Evolutionary conservation across 495 filamentous ascomycete genomes (phyloP).

Genomic region (Neurospora sp.): DNA sequence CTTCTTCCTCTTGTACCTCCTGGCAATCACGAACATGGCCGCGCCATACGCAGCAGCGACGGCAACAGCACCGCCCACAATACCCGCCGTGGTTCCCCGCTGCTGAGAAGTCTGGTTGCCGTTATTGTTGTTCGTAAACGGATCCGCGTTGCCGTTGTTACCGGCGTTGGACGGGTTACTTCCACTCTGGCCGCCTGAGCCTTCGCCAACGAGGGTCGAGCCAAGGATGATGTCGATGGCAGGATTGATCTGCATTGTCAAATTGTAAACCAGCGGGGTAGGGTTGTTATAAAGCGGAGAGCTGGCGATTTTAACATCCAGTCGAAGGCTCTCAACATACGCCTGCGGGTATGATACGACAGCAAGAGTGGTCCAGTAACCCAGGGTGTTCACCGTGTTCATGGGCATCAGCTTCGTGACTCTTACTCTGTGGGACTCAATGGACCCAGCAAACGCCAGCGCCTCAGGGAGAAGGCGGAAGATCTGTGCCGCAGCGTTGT

Average conservation of each 20-base stretch:
- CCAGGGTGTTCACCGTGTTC: slow-evolving; percentile 56
- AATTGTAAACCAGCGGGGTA: slow-evolving; percentile 45
- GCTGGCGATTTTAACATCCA: slow-evolving; percentile 56
- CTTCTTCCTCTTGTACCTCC: slow-evolving; percentile 84
- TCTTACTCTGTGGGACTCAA: slow-evolving; percentile 39
- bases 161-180: slow-evolving; percentile 11
- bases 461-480: slow-evolving; percentile 72
- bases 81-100: slow-evolving; percentile 69
- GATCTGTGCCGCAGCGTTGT: slow-evolving; percentile 71
- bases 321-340: slow-evolving; percentile 49
- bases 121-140: slow-evolving; percentile 27
- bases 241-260: slow-evolving; percentile 77
- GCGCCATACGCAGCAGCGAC: slow-evolving; percentile 89
- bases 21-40: slow-evolving; percentile 95
- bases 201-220: slow-evolving; percentile 30
- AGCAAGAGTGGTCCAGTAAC: slow-evolving; percentile 79
- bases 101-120: slow-evolving; percentile 43
- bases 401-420: slow-evolving; percentile 71
- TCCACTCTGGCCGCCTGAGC: slow-evolving; percentile 17
- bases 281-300: slow-evolving; percentile 65
- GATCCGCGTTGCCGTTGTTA: slow-evolving; percentile 22
- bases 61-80: slow-evolving; percentile 65
- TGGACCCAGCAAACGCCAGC: slow-evolving; percentile 53
- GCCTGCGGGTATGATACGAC: slow-evolving; percentile 60
- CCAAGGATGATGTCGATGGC: slow-evolving; percentile 68